Conservation (phyloP, 495 filamentous ascomycete species). For the Neurospora africana region DNA sequence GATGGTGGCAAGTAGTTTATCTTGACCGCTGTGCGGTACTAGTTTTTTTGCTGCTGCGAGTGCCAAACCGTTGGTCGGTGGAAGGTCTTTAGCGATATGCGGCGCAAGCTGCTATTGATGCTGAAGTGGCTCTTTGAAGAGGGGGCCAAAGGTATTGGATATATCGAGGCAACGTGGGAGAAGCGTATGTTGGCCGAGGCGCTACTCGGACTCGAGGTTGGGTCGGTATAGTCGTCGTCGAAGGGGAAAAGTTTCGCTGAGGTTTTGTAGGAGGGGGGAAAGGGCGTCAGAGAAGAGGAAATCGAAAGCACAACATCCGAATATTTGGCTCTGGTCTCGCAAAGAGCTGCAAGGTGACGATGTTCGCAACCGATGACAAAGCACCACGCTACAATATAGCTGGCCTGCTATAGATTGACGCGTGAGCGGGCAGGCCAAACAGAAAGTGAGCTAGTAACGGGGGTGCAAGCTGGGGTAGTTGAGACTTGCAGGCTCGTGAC, state of each 20-base stretch:
- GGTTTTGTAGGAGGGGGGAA: not conserved
- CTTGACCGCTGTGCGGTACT: not conserved
- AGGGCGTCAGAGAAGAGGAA: not conserved
- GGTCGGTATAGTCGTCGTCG: not conserved
- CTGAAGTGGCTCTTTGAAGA: not conserved
- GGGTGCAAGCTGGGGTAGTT: not conserved
- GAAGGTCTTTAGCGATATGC: not conserved
- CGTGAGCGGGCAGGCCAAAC: not conserved
- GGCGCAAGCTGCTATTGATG: not conserved
- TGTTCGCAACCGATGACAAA: not conserved
- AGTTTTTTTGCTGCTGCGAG: not conserved
- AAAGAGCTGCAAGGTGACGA: not conserved
- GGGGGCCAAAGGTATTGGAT: not conserved
- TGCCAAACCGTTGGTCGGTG: not conserved
- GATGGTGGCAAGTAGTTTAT: not conserved
- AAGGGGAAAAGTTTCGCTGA: not conserved
- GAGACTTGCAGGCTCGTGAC: not conserved
- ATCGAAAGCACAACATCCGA: not conserved
- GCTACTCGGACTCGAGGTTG: not conserved
- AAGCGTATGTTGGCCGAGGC: not conserved
- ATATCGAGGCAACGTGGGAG: not conserved
- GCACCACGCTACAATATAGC: not conserved
- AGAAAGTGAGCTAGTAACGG: conserved; percentile 1
- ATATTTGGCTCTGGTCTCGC: not conserved
- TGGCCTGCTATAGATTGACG: not conserved